These are phyloP conservation scores for Aspergillus clavatus DNA, from an alignment of 2,329 filamentous ascomycete genomes.

Conservation along the genomic window DNA sequence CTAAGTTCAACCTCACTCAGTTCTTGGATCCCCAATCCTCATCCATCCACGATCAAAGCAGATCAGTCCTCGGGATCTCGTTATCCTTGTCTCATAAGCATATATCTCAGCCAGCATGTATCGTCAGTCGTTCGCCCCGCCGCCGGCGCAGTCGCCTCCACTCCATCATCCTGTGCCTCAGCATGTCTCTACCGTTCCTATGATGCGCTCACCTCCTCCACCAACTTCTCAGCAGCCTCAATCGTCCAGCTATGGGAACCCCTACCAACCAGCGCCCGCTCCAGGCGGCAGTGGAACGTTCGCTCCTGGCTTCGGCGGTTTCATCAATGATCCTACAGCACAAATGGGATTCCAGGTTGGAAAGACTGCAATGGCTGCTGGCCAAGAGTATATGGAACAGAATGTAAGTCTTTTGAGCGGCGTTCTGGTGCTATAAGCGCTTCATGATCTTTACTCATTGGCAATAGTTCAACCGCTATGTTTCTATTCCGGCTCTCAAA, in stretches of 20 bases:
- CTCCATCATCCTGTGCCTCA: conserved; percentile 96
- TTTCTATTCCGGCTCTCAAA: conserved; percentile 89
- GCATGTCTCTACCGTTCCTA: conserved; percentile 95
- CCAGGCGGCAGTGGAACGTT: conserved; percentile 40
- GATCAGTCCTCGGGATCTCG: conserved; percentile 4
- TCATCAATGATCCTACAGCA: conserved; percentile 92
- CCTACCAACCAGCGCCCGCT: conserved; percentile 43
- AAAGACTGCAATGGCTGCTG: conserved; percentile 83
- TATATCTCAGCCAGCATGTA: conserved; percentile 59
- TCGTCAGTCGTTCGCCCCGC: conserved; percentile 73
- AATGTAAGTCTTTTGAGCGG: conserved; percentile 67
- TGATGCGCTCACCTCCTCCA: conserved; percentile 89
- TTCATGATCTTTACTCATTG: conserved; percentile 3
- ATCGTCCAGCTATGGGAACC: conserved; percentile 47
- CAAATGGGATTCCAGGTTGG: conserved; percentile 94
- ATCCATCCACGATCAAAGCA: background rate
- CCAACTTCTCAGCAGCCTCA: conserved; percentile 67
- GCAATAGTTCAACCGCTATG: conserved; percentile 67
- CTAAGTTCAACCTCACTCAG: conserved; percentile 13
- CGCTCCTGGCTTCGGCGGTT: conserved; percentile 70
- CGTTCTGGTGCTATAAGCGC: too few species aligned
- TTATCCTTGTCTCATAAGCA: conserved; percentile 8
- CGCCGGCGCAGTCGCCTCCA: conserved; percentile 73
- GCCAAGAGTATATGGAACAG: conserved; percentile 90
- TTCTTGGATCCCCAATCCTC: conserved; percentile 12